These are phyloP conservation scores for Brachypodium distachyon DNA, from an alignment of 202 grass and related monocot genomes.

Conservation along the genomic window DNA sequence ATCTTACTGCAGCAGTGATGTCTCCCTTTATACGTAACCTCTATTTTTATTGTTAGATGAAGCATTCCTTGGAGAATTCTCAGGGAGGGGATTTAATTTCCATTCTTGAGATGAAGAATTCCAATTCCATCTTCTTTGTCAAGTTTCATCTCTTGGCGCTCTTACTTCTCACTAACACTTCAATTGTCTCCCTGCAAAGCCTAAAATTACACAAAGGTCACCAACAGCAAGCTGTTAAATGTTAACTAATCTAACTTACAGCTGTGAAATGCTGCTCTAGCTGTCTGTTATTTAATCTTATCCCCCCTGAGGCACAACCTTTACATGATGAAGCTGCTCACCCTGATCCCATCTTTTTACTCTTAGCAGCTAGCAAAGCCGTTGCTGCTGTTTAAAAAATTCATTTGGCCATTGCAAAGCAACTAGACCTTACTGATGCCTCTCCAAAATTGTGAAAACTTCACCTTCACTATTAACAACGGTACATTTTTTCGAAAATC, in stretches of 20 bases:
- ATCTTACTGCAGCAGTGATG: neutral
- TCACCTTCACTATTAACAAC: no score
- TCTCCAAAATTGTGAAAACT: constrained; percentile 1
- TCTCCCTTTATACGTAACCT: neutral
- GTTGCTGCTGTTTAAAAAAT: constrained; percentile 30
- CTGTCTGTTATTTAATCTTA: constrained; percentile 33
- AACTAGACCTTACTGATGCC: constrained; percentile 36
- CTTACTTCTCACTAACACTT: neutral
- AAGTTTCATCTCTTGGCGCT: neutral
- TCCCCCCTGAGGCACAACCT: constrained; percentile 31
- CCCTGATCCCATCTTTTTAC: constrained; percentile 22
- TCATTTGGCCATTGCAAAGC: neutral
- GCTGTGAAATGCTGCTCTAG: constrained; percentile 17
- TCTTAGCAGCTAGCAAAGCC: constrained; percentile 28
- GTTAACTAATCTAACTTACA: constrained; percentile 3
- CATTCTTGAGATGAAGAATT: neutral
- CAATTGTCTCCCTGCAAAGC: constrained; percentile 10
- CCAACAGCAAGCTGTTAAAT: neutral
- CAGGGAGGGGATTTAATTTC: neutral
- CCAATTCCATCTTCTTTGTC: neutral
- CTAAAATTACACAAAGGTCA: constrained; percentile 14
- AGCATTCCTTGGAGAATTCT: neutral
- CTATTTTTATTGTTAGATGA: neutral
- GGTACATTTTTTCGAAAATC: no score
- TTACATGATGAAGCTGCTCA: constrained; percentile 48